These are phyloP conservation scores for Hypomyces perniciosus DNA, from an alignment of 2,329 filamentous ascomycete genomes.

Conservation along the genomic window DNA sequence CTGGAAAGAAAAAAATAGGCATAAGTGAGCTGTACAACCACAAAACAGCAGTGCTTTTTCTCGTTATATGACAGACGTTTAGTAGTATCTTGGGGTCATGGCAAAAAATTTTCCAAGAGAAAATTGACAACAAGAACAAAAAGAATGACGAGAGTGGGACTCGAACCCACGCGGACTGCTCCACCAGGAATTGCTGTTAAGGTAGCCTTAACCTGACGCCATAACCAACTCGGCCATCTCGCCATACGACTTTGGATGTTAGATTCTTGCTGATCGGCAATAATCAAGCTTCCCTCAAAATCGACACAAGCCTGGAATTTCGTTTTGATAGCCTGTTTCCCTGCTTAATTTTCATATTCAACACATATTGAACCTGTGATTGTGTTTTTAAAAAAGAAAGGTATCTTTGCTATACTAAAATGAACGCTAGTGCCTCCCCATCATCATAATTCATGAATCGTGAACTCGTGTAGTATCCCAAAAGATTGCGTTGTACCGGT, in stretches of 20 bases:
- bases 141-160: constrained; percentile 14
- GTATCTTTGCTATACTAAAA: too few species aligned
- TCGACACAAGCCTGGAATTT: not conserved
- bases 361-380: too few species aligned
- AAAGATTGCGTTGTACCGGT: too few species aligned
- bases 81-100: not conserved
- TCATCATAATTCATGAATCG: too few species aligned
- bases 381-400: too few species aligned
- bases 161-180: constrained; percentile 16
- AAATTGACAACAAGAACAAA: not conserved
- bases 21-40: too few species aligned
- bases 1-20: too few species aligned
- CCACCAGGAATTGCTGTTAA: constrained; percentile 16
- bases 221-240: constrained; percentile 16
- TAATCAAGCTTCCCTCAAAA: not conserved
- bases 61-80: too few species aligned
- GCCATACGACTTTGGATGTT: not conserved
- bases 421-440: too few species aligned
- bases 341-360: not conserved
- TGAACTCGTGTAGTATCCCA: too few species aligned
- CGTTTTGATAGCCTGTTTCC: not conserved
- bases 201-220: constrained; percentile 15
- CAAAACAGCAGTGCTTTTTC: too few species aligned
- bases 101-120: not conserved
- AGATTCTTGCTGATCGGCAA: not conserved